Evolutionary conservation across 768 basidiomycete species (phyloP), one percentile per base, ranked within the genome.

Genomic region (Fomitopsis pulvina): DNA sequence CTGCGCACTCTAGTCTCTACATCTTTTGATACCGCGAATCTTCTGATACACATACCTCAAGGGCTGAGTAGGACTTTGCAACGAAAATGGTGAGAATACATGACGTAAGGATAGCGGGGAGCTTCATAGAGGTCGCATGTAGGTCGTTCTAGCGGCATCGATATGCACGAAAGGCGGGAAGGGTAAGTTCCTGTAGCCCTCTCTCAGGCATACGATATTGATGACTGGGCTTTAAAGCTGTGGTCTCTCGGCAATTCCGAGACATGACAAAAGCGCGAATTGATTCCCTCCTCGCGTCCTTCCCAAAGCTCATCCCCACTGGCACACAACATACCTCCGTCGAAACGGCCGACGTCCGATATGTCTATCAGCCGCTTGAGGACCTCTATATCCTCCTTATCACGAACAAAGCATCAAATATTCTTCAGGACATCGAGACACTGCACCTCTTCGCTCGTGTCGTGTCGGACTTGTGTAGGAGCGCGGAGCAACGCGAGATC

Each of bases 351-450:
- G 92, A 99, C 67, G 93, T 95, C 45, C 87, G 93, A 59, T 97
- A 92, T 64, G 93, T 97, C 54, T 97, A 95, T 67, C 93, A 96
- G 62, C 92, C 93, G 0, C 79, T 97, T 41, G 93, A 96, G 67
- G 92, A 97, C 65, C 81, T 98, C 22, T 98, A 97, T 69, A 95
- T 98, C 52, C 77, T 98, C 57, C 78, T 98, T 56, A 94, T 98
- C 69, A 98, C 95, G 48, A 98, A 97, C 72, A 97, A 96, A 67
- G 90, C 92, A 7, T 92, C 90, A n/a, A 99, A 99, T 63, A 98
- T 98, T 60, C 73, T 99, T 32, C 96, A 96, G 72, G 96, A 98
- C 66, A 95, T 98, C 56, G 89, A 96, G 51, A 99, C 95, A 0
- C 76, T 99, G 0, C 91, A 94, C 58, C 85, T 99, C 30, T 87